Conservation (phyloP, 164 flowering plant genomes). For the Litsea cubeba region DNA sequence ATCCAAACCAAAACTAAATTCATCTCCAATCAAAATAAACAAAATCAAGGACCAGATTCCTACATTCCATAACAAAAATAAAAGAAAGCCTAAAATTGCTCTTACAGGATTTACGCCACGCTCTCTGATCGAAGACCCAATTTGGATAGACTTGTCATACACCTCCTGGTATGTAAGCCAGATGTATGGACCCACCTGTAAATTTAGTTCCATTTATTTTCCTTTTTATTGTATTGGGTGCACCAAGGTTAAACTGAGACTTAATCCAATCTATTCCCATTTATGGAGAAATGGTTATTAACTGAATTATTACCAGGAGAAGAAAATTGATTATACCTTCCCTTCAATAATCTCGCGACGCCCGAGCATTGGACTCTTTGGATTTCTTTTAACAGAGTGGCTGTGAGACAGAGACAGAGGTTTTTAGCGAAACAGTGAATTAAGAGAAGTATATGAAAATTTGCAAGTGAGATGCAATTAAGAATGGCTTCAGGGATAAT, state of each 20-base stretch:
- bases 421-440: neutral
- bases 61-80: neutral
- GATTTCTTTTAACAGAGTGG: constrained; percentile 49
- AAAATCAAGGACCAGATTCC: neutral
- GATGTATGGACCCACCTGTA: constrained; percentile 67
- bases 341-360: constrained; percentile 52
- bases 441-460: neutral
- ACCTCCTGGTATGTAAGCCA: constrained; percentile 82
- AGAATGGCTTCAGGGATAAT: neutral
- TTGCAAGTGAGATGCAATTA: neutral
- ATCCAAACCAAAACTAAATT: neutral
- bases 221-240: neutral
- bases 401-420: constrained; percentile 28
- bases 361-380: constrained; percentile 65
- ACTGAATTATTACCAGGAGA: neutral
- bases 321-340: constrained; percentile 38
- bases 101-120: constrained; percentile 75
- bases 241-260: neutral
- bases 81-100: neutral
- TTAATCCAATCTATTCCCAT: neutral
- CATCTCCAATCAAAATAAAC: neutral
- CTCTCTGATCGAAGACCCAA: constrained; percentile 77
- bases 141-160: constrained; percentile 45
- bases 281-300: neutral
- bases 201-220: neutral